Evolutionary conservation across 2,329 filamentous ascomycete genomes (phyloP), one percentile per base, ranked within the genome.

Genomic region (Trichophyton schoenleinii): DNA sequence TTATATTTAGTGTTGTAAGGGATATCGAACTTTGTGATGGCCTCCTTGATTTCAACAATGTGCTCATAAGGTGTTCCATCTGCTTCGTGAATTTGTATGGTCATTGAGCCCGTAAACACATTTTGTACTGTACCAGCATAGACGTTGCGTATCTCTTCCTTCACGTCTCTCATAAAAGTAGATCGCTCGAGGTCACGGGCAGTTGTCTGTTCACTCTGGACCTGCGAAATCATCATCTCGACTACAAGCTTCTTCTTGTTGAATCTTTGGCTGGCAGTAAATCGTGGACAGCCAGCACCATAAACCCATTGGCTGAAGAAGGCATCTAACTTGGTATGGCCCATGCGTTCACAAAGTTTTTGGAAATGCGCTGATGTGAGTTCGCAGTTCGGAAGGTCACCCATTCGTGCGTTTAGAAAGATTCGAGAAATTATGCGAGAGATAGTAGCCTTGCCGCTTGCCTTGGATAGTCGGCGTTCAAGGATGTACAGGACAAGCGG

Each of bases 1-100:
- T 97, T 99, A 77, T 99, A 99, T 72, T 99, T 99, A 0, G 94
- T 99, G 69, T 97, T 97, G 75, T 99, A 99, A 0, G 92, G 91
- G 63, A 99, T 96, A 64, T 96, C 91, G 63, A 97, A 88, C 70
- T 87, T 89, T 1, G 88, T 89, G 13, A 84, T 83, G 31, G 87
- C 86, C 67, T 96, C 91, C 63, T 91, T 91, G 70, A 99, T 95
- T 68, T 96, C 90, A 36, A 97, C 87, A 64, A 96, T 96, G 70
- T 99, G 94, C 71, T 99, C 94, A 70, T 99, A 99, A 1, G 94
- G 94, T 0, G 94, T 97, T 8, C 94, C 94, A 70, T 99, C 95
- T 25, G 94, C 94, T 77, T 99, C 94, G 75, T 99, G 94, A 64
- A 99, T 96, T 36, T 94, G 83, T 65, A 99, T 92, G 0, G 94